phyloP scores from a whole-genome alignment of 345 rosid species.

The Capsella bursapastoris region DNA sequence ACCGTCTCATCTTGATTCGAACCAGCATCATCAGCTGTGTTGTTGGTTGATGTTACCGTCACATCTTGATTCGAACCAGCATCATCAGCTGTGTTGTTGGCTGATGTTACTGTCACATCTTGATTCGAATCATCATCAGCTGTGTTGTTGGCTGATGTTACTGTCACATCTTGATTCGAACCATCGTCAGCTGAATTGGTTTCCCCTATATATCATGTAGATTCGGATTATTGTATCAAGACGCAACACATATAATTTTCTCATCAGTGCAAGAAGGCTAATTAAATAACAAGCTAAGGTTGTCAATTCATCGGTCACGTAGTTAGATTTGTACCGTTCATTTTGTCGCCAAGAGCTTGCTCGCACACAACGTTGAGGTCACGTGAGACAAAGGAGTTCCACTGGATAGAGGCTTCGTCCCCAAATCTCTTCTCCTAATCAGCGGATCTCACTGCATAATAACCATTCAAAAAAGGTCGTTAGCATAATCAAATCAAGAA shows the following conservation, averaged over 20 bases:
- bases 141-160: too few relatives aligned
- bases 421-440: slow-evolving; percentile 50
- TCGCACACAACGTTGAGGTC: slow-evolving; percentile 56
- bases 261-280: not conserved
- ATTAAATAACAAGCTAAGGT: not conserved
- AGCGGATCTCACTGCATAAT: slow-evolving; percentile 66
- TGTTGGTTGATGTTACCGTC: too few relatives aligned
- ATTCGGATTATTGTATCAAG: not conserved
- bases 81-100: not conserved
- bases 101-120: too few relatives aligned
- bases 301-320: not conserved
- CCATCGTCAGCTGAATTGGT: not conserved
- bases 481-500: slow-evolving; percentile 13
- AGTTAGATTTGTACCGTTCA: slow-evolving; percentile 38
- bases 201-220: not conserved
- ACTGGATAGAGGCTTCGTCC: slow-evolving; percentile 44
- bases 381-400: slow-evolving; percentile 51
- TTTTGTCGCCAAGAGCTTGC: slow-evolving; percentile 36
- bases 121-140: too few relatives aligned
- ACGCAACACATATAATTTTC: not conserved
- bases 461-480: not conserved
- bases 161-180: not conserved
- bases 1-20: not conserved
- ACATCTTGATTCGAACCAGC: too few relatives aligned
- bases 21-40: not conserved